Conservation (phyloP, 495 filamentous ascomycete genomes). For the Hypoxylon lienhwacheense region DNA sequence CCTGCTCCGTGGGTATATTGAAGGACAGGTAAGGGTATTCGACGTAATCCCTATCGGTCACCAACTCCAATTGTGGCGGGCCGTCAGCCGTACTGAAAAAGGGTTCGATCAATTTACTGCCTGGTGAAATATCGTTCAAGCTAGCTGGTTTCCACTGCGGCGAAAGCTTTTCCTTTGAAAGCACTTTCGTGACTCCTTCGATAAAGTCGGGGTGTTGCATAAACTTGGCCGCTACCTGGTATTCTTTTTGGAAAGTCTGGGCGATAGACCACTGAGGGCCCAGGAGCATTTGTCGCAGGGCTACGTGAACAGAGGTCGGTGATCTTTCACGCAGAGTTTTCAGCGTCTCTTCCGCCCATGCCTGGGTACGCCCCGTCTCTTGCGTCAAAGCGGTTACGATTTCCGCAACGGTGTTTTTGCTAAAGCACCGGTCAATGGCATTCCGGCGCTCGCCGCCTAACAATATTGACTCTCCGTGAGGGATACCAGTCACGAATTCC, state of each 20-base stretch:
- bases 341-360: constrained; percentile 77
- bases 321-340: constrained; percentile 71
- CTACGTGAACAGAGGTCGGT: constrained; percentile 80
- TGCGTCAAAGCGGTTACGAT: constrained; percentile 68
- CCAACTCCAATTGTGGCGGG: constrained; percentile 53
- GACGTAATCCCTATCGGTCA: constrained; percentile 54
- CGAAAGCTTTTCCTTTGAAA: constrained; percentile 58
- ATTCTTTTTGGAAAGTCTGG: constrained; percentile 80
- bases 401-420: constrained; percentile 62
- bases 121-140: constrained; percentile 59
- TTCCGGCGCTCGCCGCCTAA: constrained; percentile 66
- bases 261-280: constrained; percentile 74
- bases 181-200: constrained; percentile 76
- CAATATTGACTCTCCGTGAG: constrained; percentile 64
- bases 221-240: constrained; percentile 76
- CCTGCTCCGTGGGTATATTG: constrained; percentile 74
- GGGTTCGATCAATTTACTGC: constrained; percentile 56
- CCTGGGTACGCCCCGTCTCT: constrained; percentile 52
- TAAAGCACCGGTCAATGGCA: constrained; percentile 85
- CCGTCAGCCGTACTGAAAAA: constrained; percentile 57
- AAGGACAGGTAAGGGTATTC: constrained; percentile 65
- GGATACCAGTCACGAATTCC: constrained; percentile 83
- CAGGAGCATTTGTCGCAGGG: constrained; percentile 75
- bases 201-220: constrained; percentile 87
- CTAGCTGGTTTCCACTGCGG: constrained; percentile 72